Base-by-base conservation (phyloP, 2,329 filamentous ascomycete species). In the Myriangium duriaei region DNA sequence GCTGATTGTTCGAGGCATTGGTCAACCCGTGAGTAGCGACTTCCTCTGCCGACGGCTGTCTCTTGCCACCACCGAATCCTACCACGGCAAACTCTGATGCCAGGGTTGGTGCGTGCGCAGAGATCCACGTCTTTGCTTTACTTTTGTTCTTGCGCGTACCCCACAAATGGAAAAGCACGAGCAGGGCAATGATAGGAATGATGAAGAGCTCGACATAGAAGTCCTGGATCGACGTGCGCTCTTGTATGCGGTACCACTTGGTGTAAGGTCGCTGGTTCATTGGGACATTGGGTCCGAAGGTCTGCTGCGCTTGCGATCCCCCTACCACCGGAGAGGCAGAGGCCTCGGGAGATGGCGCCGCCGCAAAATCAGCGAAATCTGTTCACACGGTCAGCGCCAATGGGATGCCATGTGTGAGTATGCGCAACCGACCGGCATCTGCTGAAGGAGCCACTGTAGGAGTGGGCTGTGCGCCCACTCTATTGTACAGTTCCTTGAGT, bases 321-420 rank as follows among this genome's bases (percentile, higher is more conserved):
- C 60, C 61, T 32, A 69, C 66, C 12, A 63, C 65, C 40, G 81
- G 74, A 12, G 80, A 76, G 26, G 58, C 59, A 31, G 67, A 59
- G 36, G 64, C 56, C 46, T 71, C 63, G 40, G 83, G 78, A 13
- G 81, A 76, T 47, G 85, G 75, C 50, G 77, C 80, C 47, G 76
- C 79, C 43, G 85, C 84, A 55, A 92, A 96, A 68, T 95, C 88
- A 64, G 84, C 86, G 60, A 95, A 95, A 65, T 93, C 87, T 94
- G 57, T 26, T n/a, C n/a, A n/a, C n/a, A n/a, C n/a, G n/a, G n/a
- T n/a, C n/a, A n/a, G n/a, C n/a, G n/a, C n/a, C n/a, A n/a, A n/a
- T n/a, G n/a, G n/a, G n/a, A n/a, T n/a, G n/a, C n/a, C n/a, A n/a
- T n/a, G n/a, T n/a, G n/a, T n/a, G n/a, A n/a, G n/a, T n/a, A n/a